Conservation (phyloP, 805 yeast species). For the Candida sanyiensis region DNA sequence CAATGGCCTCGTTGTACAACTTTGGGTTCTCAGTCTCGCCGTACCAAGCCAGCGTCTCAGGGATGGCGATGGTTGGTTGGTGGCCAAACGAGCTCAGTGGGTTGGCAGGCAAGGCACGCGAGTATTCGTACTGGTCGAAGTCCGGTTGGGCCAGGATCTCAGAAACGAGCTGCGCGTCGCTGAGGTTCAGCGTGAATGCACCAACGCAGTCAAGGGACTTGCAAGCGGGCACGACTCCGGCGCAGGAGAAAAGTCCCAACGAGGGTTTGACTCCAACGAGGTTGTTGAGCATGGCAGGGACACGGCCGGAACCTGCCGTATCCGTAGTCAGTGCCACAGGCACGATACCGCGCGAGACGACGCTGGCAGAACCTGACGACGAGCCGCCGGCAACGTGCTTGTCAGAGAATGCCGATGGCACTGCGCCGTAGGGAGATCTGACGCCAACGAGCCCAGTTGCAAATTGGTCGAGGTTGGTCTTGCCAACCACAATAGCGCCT, state of each 20-base stretch:
- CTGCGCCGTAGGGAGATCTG: constrained; percentile 90
- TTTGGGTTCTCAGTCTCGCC: constrained; percentile 76
- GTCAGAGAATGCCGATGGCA: constrained; percentile 70
- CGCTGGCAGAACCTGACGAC: constrained; percentile 91
- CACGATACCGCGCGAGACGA: constrained; percentile 83
- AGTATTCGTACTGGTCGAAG: constrained; percentile 63
- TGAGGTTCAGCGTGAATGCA: constrained; percentile 67
- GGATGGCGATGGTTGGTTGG: constrained; percentile 69
- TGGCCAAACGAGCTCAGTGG: constrained; percentile 56
- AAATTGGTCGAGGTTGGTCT: constrained; percentile 93
- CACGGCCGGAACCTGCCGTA: constrained; percentile 97
- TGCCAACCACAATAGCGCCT: constrained; percentile 92
- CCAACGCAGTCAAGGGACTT: constrained; percentile 91
- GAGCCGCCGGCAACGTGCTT: constrained; percentile 92
- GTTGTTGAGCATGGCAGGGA: constrained; percentile 93
- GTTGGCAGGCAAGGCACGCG: constrained; percentile 65
- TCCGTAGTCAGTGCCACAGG: constrained; percentile 92
- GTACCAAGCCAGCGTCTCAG: constrained; percentile 67
- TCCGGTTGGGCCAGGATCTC: constrained; percentile 70
- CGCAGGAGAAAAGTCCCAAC: constrained; percentile 76
- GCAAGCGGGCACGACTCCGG: constrained; percentile 97
- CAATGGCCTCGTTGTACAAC: constrained; percentile 58
- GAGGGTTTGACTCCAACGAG: constrained; percentile 91
- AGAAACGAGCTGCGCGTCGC: constrained; percentile 80
- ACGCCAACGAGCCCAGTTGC: constrained; percentile 97